Base-by-base conservation (phyloP, 805 yeast genomes). In the Monosporozyma servazzii region DNA sequence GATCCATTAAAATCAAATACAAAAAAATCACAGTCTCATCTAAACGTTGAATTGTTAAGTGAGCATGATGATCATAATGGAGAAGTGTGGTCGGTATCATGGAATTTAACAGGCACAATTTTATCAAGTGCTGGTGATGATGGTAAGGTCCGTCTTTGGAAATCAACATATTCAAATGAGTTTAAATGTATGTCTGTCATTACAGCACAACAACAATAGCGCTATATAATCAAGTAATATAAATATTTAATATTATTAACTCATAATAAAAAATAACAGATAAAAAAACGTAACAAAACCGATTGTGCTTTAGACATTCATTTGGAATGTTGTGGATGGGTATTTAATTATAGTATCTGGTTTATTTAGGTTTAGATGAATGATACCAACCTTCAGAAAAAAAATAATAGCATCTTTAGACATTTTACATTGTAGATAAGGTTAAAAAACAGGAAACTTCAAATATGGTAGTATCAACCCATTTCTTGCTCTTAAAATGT, bases 81-180 rank as follows among this genome's bases (percentile, higher is more conserved):
- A 51, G 96, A 93, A 68, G 96, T 93, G 1, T 93, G 99, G 99
- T 78, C 90, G 40, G 98, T 93, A 1, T 78, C 86, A 27, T 93
- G 99, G 98, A 93, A 93, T 65, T 67, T 84, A 45, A 88, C 98
- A 0, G 98, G 98, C 5, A 88, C 98, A 0, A 82, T 93, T 5
- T 71, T 93, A 55, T 86, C 96, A 58, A 84, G 93, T 46, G 88
- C 97, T 5, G 98, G 99, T 18, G 97, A 90, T 63, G 98, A 93
- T 64, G 97, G 97, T 3, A 82, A 84, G 56, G 83, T 91, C 5
- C 74, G 96, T 59, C 75, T 93, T 57, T 93, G 98, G 96, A 93
- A 91, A 68, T 78, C 96, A 23, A 81, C 87, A 36, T 88, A 86
- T 64, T 78, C 84, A 53, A 86, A 86, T 60, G 87, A 86, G 61